Base-by-base conservation (phyloP, 1,139 yeast genomes). In the Suzukiozyma palmioleophila region DNA sequence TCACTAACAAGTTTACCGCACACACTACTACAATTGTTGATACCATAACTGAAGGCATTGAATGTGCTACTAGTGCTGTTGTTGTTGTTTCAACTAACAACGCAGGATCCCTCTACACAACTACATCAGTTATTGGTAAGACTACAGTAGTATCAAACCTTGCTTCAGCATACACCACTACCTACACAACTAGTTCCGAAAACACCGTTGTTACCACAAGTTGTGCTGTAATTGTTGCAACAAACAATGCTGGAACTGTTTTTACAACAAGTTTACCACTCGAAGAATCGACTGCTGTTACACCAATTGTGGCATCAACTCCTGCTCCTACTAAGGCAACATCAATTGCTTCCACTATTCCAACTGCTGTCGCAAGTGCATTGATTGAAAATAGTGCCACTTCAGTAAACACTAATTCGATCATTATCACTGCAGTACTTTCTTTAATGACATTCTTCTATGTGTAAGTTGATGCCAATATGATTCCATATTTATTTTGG, bases 31-130 rank as follows among this genome's bases (percentile, higher is more conserved):
- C 56, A 24, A 8, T 8, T 4, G 47, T 47, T 44, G 39, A 47
- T 5, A 49, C 54, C n/a, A 54, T 56, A 5, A 37, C 40, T 10
- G n/a, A 46, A 11, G 52, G 47, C 43, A 56, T 52, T 10, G 18
- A 37, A 27, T 24, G 36, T 21, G 38, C 47, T 22, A 42, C 49
- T 30, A 10, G 32, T 33, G 14, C 7, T 28, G 6, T 9, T 32
- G 16, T 24, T 10, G 9, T 8, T 8, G 26, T 24, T 8, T 8
- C 9, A 24, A 24, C 26, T 24, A 10, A 24, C 26, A 24, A 10
- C 10, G 10, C 8, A 24, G 30, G 30, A 8, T 8, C 30, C n/a
- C 8, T 12, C 7, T 27, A 12, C 8, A 27, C 30, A 8, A 27
- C 30, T 11, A 8, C 30, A 8, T 27, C 30, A 27, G 30, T 27